These are phyloP conservation scores for Cryptosporidium viatorum DNA, from an alignment of 169 alveolate species.

Conservation along the genomic window DNA sequence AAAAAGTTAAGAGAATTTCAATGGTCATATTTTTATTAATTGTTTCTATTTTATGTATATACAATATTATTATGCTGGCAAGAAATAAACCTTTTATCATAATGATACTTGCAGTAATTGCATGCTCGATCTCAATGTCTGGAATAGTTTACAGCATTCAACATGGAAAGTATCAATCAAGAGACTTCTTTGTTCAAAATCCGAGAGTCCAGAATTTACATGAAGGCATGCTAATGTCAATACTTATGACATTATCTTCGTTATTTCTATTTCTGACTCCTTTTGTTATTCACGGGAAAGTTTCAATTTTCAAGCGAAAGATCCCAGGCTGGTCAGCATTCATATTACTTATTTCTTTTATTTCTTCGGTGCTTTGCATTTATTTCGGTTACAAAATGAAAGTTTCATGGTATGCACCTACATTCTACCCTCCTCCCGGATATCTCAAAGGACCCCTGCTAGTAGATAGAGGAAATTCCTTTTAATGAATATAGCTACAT, in stretches of 20 bases:
- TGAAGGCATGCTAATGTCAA: constrained; percentile 54
- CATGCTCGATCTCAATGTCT: constrained; percentile 66
- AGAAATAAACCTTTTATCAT: constrained; percentile 65
- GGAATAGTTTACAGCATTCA: constrained; percentile 74
- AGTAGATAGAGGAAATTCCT: constrained; percentile 73
- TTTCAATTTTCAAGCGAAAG: constrained; percentile 5
- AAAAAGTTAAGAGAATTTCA: constrained; percentile 40
- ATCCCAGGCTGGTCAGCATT: constrained; percentile 30
- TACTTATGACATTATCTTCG: constrained; percentile 56
- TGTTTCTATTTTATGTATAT: neutral
- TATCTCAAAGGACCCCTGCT: constrained; percentile 58
- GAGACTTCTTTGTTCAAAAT: constrained; percentile 64
- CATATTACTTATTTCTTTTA: neutral
- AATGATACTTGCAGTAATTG: constrained; percentile 58
- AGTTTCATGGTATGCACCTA: constrained; percentile 65
- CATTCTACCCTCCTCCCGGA: constrained; percentile 66
- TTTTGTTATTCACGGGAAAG: constrained; percentile 28
- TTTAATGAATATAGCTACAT: neutral
- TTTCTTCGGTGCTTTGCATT: constrained; percentile 5
- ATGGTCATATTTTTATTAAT: constrained; percentile 21
- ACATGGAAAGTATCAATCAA: constrained; percentile 59
- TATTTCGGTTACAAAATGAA: constrained; percentile 39
- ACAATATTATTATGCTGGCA: constrained; percentile 14
- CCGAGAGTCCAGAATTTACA: constrained; percentile 71
- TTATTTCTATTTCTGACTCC: constrained; percentile 34